A percentile compares a stretch with the other conserved stretches of the same genome.
Evolutionary conservation across 805 yeast species (phyloP).

Genomic region (Candida qinlingensis): DNA sequence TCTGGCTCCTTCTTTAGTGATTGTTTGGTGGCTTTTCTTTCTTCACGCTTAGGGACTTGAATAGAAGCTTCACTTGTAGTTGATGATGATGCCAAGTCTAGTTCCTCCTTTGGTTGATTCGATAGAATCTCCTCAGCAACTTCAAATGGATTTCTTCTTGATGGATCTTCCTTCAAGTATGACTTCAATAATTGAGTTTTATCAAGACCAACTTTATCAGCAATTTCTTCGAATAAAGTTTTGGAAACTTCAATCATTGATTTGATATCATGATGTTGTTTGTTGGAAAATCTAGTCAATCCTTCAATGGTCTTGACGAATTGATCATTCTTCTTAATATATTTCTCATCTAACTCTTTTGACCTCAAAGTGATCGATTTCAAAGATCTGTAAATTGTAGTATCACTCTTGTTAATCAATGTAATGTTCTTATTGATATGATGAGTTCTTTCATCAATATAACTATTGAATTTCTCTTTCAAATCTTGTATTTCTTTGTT

Average conservation of each 20-base stretch:
- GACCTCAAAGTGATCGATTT: slow-evolving; percentile 44
- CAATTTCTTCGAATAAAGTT: slow-evolving; percentile 37
- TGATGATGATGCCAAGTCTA: not conserved
- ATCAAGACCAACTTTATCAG: slow-evolving; percentile 27
- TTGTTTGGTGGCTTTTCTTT: slow-evolving; percentile 11
- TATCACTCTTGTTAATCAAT: slow-evolving; percentile 39
- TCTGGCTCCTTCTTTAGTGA: slow-evolving; percentile 4
- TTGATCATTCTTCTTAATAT: slow-evolving; percentile 40
- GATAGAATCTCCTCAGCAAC: not conserved
- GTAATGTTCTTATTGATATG: slow-evolving; percentile 32
- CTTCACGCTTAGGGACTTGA: slow-evolving; percentile 1
- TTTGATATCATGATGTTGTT: slow-evolving; percentile 45
- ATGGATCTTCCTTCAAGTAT: slow-evolving; percentile 25
- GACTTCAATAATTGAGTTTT: slow-evolving; percentile 14
- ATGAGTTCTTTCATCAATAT: slow-evolving; percentile 32
- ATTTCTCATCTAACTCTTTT: slow-evolving; percentile 43
- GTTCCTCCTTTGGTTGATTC: slow-evolving; percentile 1
- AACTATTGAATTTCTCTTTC: slow-evolving; percentile 31
- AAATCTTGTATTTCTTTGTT: slow-evolving; percentile 37
- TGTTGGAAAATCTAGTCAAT: slow-evolving; percentile 39
- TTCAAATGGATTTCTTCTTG: slow-evolving; percentile 9
- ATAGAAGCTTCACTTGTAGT: not conserved
- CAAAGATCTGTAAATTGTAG: slow-evolving; percentile 43
- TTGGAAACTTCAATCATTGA: slow-evolving; percentile 41
- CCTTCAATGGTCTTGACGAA: slow-evolving; percentile 38